phyloP scores from a whole-genome alignment of 108 stramenopile genomes.

The Discostella pseudostelligera region DNA sequence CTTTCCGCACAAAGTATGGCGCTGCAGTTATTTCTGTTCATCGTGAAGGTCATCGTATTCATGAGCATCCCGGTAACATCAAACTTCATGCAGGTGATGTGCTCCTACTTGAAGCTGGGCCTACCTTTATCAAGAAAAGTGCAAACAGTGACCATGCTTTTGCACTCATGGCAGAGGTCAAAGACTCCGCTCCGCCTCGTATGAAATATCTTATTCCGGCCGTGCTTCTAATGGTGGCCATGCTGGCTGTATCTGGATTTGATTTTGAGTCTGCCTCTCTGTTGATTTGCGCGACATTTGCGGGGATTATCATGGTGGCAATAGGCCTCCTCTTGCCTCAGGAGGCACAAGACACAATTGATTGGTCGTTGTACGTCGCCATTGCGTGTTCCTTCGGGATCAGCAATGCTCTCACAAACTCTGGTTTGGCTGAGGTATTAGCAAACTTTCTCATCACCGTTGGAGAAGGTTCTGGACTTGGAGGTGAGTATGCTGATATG shows the following conservation, averaged over 20 bases:
- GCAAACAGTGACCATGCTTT: conserved; percentile 52
- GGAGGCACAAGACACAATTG: conserved; percentile 75
- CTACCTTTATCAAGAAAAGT: conserved; percentile 63
- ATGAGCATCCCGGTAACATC: conserved; percentile 80
- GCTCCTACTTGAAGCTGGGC: conserved; percentile 80
- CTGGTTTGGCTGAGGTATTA: conserved; percentile 12
- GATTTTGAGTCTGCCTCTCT: neutral
- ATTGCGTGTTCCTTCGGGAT: conserved; percentile 85
- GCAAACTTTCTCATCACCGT: conserved; percentile 3
- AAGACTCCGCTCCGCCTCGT: conserved; percentile 82
- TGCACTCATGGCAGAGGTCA: conserved; percentile 61
- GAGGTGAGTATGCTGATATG: neutral
- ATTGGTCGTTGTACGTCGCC: conserved; percentile 81
- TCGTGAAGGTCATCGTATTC: conserved; percentile 71
- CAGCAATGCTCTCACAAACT: conserved; percentile 72
- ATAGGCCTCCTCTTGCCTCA: conserved; percentile 78
- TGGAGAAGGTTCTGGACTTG: conserved; percentile 2
- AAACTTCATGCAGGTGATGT: conserved; percentile 83
- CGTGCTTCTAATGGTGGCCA: conserved; percentile 52
- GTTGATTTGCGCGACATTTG: conserved; percentile 52
- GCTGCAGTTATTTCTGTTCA: conserved; percentile 89
- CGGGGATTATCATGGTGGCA: conserved; percentile 60
- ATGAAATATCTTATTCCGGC: conserved; percentile 64
- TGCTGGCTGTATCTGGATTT: conserved; percentile 17
- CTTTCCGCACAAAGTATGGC: conserved; percentile 76